Percentiles rank a stretch among this genome's conserved stretches.
Evolutionary conservation across 169 alveolate species (phyloP).

Genomic region (Plasmodium fragile): DNA sequence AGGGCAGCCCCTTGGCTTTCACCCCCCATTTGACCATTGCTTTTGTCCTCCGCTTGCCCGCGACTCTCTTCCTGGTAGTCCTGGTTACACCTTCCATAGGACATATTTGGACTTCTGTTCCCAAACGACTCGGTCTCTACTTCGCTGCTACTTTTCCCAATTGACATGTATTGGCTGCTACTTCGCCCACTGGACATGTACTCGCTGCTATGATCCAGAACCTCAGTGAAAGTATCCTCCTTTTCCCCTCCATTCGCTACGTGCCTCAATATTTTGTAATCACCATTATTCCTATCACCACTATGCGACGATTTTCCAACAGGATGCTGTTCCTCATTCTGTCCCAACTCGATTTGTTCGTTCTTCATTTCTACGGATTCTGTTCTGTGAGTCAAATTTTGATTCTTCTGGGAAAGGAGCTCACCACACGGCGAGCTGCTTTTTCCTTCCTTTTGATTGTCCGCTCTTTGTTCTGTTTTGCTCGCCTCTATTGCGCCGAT

Average conservation of each 20-base stretch:
- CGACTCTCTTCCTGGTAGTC: neutral
- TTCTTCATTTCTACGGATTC: neutral
- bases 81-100: neutral
- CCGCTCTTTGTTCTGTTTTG: conserved; percentile 6
- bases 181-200: neutral
- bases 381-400: neutral
- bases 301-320: neutral
- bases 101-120: neutral
- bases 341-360: neutral
- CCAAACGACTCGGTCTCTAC: neutral
- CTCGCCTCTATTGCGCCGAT: neutral
- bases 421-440: neutral
- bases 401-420: neutral
- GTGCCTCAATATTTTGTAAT: neutral
- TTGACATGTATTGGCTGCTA: neutral
- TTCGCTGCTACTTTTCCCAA: neutral
- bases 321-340: neutral
- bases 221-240: neutral
- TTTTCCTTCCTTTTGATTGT: neutral
- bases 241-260: neutral
- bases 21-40: neutral
- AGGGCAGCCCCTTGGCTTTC: neutral
- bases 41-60: neutral
- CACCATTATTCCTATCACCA: neutral
- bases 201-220: neutral